Conservation (phyloP, 2,329 filamentous ascomycete genomes). For the Akanthomyces uredinophilus region DNA sequence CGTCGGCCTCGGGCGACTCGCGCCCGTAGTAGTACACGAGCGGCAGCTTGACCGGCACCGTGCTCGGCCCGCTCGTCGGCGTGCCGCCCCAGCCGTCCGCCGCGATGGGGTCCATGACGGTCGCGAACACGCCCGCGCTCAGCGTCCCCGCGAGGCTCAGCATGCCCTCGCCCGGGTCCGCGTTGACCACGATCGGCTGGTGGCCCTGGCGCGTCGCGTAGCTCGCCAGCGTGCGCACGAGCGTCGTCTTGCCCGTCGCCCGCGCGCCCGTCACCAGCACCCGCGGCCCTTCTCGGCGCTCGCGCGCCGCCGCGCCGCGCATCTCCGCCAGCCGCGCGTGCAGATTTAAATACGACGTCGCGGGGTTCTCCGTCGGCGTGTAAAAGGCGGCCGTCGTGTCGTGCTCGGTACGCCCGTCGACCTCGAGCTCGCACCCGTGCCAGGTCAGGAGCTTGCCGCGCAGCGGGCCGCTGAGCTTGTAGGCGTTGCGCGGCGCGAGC, state of each 20-base stretch:
- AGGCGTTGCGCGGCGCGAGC: conserved; percentile 72
- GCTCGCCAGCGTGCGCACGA: conserved; percentile 70
- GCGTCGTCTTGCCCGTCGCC: conserved; percentile 75
- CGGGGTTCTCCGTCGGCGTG: conserved; percentile 72
- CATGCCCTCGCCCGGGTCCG: conserved; percentile 77
- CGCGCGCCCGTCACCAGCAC: conserved; percentile 77
- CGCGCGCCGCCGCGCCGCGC: conserved; percentile 54
- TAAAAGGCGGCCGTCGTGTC: conserved; percentile 57
- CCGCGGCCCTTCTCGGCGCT: conserved; percentile 60
- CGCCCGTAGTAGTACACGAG: conserved; percentile 86
- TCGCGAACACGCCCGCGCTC: conserved; percentile 80
- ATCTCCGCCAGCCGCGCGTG: conserved; percentile 79
- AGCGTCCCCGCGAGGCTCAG: conserved; percentile 74
- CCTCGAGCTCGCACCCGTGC: conserved; percentile 82
- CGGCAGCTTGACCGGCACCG: conserved; percentile 85
- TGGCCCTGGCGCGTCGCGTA: conserved; percentile 71
- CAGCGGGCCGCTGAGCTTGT: conserved; percentile 67
- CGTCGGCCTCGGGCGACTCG: conserved; percentile 65
- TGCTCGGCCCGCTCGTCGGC: conserved; percentile 83
- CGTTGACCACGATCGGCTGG: conserved; percentile 77
- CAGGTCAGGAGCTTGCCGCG: conserved; percentile 90
- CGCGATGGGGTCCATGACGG: conserved; percentile 72
- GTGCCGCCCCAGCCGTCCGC: conserved; percentile 86
- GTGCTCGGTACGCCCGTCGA: conserved; percentile 55
- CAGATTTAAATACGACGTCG: conserved; percentile 75